A percentile compares a stretch with the other conserved stretches of the same genome.
These are phyloP conservation scores for Penicillium sp. DNA, from an alignment of 2,329 filamentous ascomycete genomes.

Conservation along the genomic window DNA sequence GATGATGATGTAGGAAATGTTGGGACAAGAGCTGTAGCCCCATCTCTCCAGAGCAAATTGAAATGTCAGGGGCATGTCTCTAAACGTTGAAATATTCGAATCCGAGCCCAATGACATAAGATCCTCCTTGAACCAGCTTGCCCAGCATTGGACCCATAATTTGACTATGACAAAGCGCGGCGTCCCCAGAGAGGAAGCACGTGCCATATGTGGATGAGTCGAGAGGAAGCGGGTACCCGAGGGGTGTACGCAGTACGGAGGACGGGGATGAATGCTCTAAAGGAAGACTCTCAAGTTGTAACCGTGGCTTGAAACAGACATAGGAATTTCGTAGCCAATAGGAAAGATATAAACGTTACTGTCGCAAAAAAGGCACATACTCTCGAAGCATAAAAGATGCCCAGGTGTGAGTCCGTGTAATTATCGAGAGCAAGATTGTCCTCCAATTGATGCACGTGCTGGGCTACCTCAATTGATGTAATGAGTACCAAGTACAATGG, in stretches of 20 bases:
- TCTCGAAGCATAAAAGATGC: neutral
- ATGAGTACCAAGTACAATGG: neutral
- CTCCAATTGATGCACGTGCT: slow-evolving; percentile 22
- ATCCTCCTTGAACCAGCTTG: neutral
- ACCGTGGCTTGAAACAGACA: neutral
- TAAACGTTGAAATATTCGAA: neutral
- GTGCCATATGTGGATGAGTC: neutral
- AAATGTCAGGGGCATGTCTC: neutral
- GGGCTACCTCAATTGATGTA: slow-evolving; percentile 11
- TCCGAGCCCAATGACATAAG: neutral
- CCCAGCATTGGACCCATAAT: neutral
- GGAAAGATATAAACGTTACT: neutral
- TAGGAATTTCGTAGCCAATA: neutral
- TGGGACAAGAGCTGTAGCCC: neutral
- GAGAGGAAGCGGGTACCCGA: neutral
- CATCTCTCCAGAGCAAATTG: neutral
- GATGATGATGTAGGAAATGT: neutral
- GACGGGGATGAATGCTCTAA: neutral
- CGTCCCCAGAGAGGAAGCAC: neutral
- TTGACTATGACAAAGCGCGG: neutral
- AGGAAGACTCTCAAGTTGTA: neutral
- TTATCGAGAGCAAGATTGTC: neutral
- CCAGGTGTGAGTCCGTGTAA: neutral
- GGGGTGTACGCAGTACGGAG: neutral
- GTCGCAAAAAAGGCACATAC: neutral